Evolutionary conservation across 495 filamentous ascomycete genomes (phyloP), one percentile per base, ranked within the genome.

Genomic region (Tetracladium setigerum): DNA sequence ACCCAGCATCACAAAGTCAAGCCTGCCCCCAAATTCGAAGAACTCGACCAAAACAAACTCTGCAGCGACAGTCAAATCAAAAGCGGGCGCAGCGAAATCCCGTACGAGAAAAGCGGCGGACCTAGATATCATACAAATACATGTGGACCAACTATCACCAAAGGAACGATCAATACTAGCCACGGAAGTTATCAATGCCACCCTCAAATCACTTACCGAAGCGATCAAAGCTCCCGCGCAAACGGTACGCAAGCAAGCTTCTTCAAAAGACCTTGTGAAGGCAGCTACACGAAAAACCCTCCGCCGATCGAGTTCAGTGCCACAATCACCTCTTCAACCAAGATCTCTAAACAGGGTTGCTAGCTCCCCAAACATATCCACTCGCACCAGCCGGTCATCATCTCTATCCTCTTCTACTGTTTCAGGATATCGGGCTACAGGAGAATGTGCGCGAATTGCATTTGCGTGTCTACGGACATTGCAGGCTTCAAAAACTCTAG

Each of bases 161-260:
- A 78, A 78, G 49, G 81, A 89, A 52, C 82, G 72, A 60, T 76
- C 79, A 1, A 70, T 81, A 34, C 70, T 95, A 35, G 87, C 88
- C 4, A 91, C 89, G 2, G 82, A 90, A 40, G 76, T 91, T 15
- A 81, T 92, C 50, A 95, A 94, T 67, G 70, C 67, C 24, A 78
- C 81, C 12, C 65, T 92, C 16, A 92, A 86, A 58, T 68, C 76
- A 7, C 74, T 97, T 10, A 77, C 77, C 2, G 84, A 89, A 39
- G 83, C 85, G 2, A 68, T 82, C 16, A 95, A 86, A 57, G 49
- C 57, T 4, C 45, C 62, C 18, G 35, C 63, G 19, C 19, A 50
- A 6, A 27, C 39, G n/a, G 55, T 38, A 41, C 48, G 56, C 53
- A 47, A 53, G 47, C 61, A 46, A 16, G 52, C 33, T 12, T 53